Percentiles rank a stretch among this genome's conserved stretches.
phyloP scores from a whole-genome alignment of 805 yeast species.

The Starmerella scarabaei region DNA sequence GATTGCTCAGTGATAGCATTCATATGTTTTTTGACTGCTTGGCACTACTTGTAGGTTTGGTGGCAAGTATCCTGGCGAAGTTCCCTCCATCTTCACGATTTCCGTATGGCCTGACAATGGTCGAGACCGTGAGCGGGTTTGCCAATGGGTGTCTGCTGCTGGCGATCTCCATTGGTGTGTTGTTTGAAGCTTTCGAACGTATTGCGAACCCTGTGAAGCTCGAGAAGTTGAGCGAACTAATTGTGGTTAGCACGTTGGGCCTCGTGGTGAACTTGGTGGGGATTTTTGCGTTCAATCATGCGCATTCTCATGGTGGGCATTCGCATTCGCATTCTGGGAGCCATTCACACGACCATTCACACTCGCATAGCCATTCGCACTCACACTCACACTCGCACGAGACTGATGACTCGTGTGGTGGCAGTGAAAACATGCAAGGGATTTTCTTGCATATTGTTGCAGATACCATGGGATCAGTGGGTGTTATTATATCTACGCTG shows the following conservation, averaged over 20 bases:
- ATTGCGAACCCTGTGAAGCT: conserved; percentile 63
- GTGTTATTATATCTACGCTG: conserved; percentile 84
- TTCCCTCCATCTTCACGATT: conserved; percentile 51
- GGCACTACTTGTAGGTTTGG: conserved; percentile 73
- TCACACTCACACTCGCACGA: conserved; percentile 16
- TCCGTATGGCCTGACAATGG: conserved; percentile 75
- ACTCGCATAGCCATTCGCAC: conserved; percentile 16
- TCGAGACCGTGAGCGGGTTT: conserved; percentile 89
- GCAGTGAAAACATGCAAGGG: conserved; percentile 78
- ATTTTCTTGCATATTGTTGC: conserved; percentile 88
- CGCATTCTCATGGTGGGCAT: conserved; percentile 26
- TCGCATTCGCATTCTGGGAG: conserved; percentile 19
- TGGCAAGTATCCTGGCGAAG: conserved; percentile 63
- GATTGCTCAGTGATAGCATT: conserved; percentile 79
- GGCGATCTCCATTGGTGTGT: conserved; percentile 80
- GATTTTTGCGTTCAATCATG: conserved; percentile 80
- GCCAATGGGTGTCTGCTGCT: conserved; percentile 81
- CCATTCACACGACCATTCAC: conserved; percentile 22
- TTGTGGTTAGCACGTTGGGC: conserved; percentile 76
- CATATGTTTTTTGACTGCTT: conserved; percentile 96
- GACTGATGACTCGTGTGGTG: background rate
- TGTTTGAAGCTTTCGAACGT: conserved; percentile 76
- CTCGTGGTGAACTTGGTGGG: conserved; percentile 83
- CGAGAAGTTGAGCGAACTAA: conserved; percentile 67
- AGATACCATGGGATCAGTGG: conserved; percentile 92